phyloP scores from a whole-genome alignment of 1,284 basidiomycete genomes.

The Puccinia polysora region DNA sequence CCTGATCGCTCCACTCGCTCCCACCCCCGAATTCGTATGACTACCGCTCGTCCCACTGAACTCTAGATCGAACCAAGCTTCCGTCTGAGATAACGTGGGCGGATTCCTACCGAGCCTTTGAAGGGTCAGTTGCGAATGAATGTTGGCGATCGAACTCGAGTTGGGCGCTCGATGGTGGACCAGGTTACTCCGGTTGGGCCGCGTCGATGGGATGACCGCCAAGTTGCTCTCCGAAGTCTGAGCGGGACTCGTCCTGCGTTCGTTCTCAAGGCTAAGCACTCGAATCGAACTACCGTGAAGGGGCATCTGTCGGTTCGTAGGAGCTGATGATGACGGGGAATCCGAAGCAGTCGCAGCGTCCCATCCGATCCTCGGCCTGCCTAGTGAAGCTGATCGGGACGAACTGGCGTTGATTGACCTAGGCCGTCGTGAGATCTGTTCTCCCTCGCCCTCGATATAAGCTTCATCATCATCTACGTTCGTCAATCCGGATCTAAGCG shows the following conservation, averaged over 20 bases:
- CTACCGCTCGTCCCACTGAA: neutral
- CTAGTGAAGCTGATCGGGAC: neutral
- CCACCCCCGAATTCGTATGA: neutral
- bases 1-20: neutral
- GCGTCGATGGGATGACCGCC: neutral
- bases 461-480: slow-evolving; percentile 24
- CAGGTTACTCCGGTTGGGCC: neutral
- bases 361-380: neutral
- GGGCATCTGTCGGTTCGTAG: slow-evolving; percentile 10
- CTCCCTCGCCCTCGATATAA: slow-evolving; percentile 18
- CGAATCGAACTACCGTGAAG: slow-evolving; percentile 16
- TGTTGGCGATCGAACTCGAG: neutral
- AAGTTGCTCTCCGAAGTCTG: neutral
- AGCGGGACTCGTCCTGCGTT: neutral
- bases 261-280: slow-evolving; percentile 1
- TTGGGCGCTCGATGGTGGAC: neutral
- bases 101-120: slow-evolving; percentile 6
- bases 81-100: neutral
- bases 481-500: slow-evolving; percentile 5
- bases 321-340: neutral
- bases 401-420: neutral
- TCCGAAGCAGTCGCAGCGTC: neutral
- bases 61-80: slow-evolving; percentile 7
- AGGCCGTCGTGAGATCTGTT: slow-evolving; percentile 4
- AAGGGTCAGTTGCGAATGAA: slow-evolving; percentile 2